Conservation (phyloP, 2,329 filamentous ascomycete species). For the Stylonectria norvegica region DNA sequence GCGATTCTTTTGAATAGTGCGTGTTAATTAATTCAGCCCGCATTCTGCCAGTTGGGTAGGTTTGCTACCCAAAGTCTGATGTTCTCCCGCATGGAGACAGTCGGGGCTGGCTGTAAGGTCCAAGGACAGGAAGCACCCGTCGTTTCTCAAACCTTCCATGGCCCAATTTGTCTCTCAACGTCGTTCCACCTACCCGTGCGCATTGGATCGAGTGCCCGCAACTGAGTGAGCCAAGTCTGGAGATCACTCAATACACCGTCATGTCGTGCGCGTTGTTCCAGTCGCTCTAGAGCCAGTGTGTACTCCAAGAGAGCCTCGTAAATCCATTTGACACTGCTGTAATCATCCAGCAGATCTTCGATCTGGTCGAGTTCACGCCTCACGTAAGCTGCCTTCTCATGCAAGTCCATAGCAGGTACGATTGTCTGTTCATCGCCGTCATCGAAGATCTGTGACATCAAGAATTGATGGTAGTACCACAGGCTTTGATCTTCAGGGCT, state of each 20-base stretch:
- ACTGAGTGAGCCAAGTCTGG: constrained; percentile 59
- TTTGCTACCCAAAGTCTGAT: constrained; percentile 21
- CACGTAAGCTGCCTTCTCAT: constrained; percentile 64
- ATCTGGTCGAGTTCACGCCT: constrained; percentile 70
- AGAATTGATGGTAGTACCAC: constrained; percentile 94
- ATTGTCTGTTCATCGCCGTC: constrained; percentile 54
- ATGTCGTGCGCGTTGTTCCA: constrained; percentile 42
- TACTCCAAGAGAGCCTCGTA: constrained; percentile 83
- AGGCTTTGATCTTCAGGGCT: constrained; percentile 93
- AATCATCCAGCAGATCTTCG: constrained; percentile 61
- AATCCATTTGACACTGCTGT: constrained; percentile 68
- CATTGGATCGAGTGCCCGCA: constrained; percentile 70
- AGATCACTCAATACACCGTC: constrained; percentile 45
- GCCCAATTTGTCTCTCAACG: too few relatives aligned
- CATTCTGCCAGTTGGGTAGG: constrained; percentile 32
- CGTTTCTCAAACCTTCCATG: too few relatives aligned
- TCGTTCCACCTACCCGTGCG: constrained; percentile 74
- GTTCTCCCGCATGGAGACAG: constrained; percentile 34
- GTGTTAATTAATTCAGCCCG: constrained; percentile 27
- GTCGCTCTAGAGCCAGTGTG: constrained; percentile 54
- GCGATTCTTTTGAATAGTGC: too few relatives aligned
- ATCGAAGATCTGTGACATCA: constrained; percentile 66
- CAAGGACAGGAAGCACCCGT: too few relatives aligned
- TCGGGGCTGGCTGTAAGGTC: constrained; percentile 32
- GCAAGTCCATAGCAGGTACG: constrained; percentile 56